Evolutionary conservation across 176 grass and related monocot genomes (phyloP).

Genomic region (Aegilops speltoides): DNA sequence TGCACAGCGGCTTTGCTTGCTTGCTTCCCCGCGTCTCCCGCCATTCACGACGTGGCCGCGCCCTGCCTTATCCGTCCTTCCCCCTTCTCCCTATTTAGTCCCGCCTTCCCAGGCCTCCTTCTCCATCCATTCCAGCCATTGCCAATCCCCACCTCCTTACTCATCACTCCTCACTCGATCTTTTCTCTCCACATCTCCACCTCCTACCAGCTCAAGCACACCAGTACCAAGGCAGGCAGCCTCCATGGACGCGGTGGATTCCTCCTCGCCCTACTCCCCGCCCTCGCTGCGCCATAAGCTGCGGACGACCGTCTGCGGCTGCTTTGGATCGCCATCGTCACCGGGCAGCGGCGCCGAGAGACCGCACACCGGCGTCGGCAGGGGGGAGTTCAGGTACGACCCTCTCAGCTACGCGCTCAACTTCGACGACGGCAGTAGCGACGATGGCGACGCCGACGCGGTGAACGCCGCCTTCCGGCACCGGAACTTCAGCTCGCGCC

Average conservation of each 20-base stretch:
- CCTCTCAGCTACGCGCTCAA: conserved; percentile 43
- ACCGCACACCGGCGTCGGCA: not conserved
- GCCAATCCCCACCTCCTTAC: too few species aligned
- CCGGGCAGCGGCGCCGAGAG: not conserved
- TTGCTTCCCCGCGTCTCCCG: too few species aligned
- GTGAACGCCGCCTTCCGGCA: conserved; percentile 37
- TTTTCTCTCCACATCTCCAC: too few species aligned
- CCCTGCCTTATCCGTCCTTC: too few species aligned
- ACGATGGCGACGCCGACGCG: not conserved
- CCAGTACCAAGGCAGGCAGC: too few species aligned
- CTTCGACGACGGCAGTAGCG: not conserved
- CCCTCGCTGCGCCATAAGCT: conserved; percentile 50
- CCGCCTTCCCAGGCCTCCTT: too few species aligned
- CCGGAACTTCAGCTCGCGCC: conserved; percentile 50
- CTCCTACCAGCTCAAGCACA: too few species aligned
- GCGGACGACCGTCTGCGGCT: conserved; percentile 63
- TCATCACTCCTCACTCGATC: too few species aligned
- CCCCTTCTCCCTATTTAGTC: too few species aligned
- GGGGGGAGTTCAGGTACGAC: conserved; percentile 51
- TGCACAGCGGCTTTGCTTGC: too few species aligned
- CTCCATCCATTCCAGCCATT: too few species aligned
- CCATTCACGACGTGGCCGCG: too few species aligned
- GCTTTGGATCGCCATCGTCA: conserved; percentile 41
- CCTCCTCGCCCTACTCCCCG: conserved; percentile 17
- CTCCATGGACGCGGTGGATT: conserved; percentile 29